A percentile compares a stretch with the other conserved stretches of the same genome.
Evolutionary conservation across 495 filamentous ascomycete species (phyloP).

Genomic region (Annulohypoxylon stygium): DNA sequence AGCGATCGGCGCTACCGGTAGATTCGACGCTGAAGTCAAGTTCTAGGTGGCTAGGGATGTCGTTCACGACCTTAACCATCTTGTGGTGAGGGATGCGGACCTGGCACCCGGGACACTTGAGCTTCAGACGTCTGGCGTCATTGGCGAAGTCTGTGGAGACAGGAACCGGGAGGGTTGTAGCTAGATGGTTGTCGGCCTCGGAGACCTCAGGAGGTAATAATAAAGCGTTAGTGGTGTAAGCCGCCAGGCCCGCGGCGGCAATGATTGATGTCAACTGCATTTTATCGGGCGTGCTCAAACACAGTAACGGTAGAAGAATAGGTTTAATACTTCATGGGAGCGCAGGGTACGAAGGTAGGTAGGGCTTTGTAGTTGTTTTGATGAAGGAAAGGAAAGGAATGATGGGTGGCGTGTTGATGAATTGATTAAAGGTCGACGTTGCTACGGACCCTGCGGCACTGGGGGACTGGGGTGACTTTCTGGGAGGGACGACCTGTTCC

Average conservation of each 20-base stretch:
- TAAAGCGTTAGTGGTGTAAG: constrained; percentile 49
- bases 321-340: constrained; percentile 46
- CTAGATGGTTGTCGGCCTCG: constrained; percentile 38
- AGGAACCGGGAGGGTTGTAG: constrained; percentile 50
- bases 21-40: constrained; percentile 56
- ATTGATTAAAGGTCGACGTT: constrained; percentile 22
- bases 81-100: constrained; percentile 48
- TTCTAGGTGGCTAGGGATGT: constrained; percentile 57
- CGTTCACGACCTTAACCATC: constrained; percentile 39
- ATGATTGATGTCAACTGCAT: constrained; percentile 51
- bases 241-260: constrained; percentile 52
- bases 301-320: constrained; percentile 28
- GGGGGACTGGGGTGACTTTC: background rate
- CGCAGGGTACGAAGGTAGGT: constrained; percentile 29
- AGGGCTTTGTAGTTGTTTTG: constrained; percentile 32
- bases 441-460: constrained; percentile 33
- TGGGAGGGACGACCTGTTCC: constrained; percentile 35
- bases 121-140: constrained; percentile 46
- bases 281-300: constrained; percentile 25
- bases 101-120: constrained; percentile 61
- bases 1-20: constrained; percentile 49
- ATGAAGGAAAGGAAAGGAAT: constrained; percentile 42
- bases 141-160: constrained; percentile 35
- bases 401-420: constrained; percentile 37
- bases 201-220: constrained; percentile 49